Base-by-base conservation (phyloP, 176 grass and related monocot genomes). In the Oryza officinalis region DNA sequence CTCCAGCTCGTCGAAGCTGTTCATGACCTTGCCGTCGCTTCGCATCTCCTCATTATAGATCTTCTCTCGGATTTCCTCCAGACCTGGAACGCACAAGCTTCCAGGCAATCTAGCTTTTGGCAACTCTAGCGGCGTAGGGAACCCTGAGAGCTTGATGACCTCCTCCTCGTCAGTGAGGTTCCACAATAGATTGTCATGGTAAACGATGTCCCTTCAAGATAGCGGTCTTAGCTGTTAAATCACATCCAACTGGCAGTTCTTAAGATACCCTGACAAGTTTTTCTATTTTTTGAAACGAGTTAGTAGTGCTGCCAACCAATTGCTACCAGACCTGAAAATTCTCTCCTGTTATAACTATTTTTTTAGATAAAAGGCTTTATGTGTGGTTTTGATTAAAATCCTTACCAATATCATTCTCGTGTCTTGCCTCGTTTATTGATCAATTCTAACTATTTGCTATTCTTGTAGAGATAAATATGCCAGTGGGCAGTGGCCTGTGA, bases 1-100 rank as follows among this genome's bases (percentile, higher is more conserved):
- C 84, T 97, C 94, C 22, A 92, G 74, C 32, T 89, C 85, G 22
- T 76, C 18, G 70, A 94, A 97, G 79, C 76, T 97, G 67, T 97
- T 97, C 65, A 85, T 61, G 74, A 97, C 80, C 18, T 88, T 41
- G 27, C 87, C 92, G 45, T 72, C 76, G 10, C 82, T 60, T 68
- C 30, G 84, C 37, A 45, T 27, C 49, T 94, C 87, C 65, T 86
- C 89, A 35, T 86, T 46, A 12, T 23, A 0, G 0, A 81, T 86
- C 25, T 88, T 88, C 25, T 84, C n/a, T 1, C 32, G 45, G 70
- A 92, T 44, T 72, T 88, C 20, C 20, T 88, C 85, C 10, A 85
- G 0, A 25, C 85, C 59, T 3, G 47, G n/a, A 31, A 27, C 10
- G 5, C 11, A 13, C 64, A 68, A 1, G 7, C 37, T 38, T 40